A percentile compares a stretch with the other conserved stretches of the same genome.
Conservation (phyloP, 805 yeast species). For the Suhomyces sp. region DNA sequence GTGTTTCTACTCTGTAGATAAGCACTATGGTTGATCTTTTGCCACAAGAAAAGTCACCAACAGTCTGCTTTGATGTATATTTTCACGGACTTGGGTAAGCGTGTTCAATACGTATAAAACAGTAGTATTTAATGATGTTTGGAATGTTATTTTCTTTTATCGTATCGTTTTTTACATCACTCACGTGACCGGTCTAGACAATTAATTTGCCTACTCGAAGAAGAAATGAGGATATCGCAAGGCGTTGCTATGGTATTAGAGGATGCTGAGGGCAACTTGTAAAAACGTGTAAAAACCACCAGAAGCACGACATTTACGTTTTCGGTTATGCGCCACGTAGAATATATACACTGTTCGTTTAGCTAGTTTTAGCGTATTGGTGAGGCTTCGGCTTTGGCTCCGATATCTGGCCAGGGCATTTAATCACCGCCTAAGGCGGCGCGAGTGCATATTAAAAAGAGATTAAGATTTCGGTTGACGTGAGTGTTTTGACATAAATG, state of each 20-base stretch:
- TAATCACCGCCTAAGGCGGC: background rate
- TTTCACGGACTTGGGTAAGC: background rate
- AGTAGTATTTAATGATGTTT: background rate
- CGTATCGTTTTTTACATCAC: background rate
- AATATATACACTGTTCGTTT: background rate
- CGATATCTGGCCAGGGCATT: background rate
- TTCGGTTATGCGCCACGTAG: background rate
- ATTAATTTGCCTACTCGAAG: background rate
- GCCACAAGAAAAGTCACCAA: background rate
- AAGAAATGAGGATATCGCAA: background rate
- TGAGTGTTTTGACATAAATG: background rate
- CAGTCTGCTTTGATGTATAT: background rate
- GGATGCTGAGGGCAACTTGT: background rate
- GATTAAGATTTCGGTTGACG: background rate
- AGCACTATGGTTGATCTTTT: background rate
- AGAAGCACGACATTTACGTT: background rate
- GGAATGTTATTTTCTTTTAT: constrained; percentile 1
- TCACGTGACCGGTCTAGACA: background rate
- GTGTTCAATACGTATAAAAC: background rate
- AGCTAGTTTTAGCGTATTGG: background rate
- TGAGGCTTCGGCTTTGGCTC: background rate
- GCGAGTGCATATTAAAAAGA: background rate
- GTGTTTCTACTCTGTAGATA: background rate
- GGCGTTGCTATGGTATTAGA: background rate
- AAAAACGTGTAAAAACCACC: background rate